A percentile compares a stretch with the other conserved stretches of the same genome.
phyloP scores from a whole-genome alignment of 768 basidiomycete species.

The Phanerochaete carnosa region DNA sequence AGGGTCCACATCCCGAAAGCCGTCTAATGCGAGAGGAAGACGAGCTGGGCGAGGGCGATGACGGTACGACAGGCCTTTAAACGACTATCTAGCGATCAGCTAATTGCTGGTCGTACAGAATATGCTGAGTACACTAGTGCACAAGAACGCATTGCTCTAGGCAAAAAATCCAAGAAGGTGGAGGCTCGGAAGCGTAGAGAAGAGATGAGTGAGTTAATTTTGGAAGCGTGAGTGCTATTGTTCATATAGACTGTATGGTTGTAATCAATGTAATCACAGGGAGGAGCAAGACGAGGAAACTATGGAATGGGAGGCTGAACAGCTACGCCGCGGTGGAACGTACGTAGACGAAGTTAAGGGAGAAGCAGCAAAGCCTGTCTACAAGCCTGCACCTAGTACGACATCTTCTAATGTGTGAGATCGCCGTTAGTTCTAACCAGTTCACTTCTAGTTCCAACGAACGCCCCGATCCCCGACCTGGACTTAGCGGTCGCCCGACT shows the following conservation, averaged over 20 bases:
- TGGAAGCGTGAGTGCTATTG: constrained; percentile 60
- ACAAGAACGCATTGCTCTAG: constrained; percentile 80
- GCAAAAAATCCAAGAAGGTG: constrained; percentile 74
- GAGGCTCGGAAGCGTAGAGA: constrained; percentile 67
- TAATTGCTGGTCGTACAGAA: constrained; percentile 40
- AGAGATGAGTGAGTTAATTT: constrained; percentile 77
- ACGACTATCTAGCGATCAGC: not conserved
- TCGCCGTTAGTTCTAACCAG: not conserved
- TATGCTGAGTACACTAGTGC: constrained; percentile 87
- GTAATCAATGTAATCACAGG: constrained; percentile 29
- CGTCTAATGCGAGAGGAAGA: constrained; percentile 83
- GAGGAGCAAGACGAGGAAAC: constrained; percentile 85
- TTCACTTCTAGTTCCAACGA: constrained; percentile 54
- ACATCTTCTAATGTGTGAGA: not conserved
- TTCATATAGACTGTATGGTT: not conserved
- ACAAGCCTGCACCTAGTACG: constrained; percentile 73
- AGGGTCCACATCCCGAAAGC: constrained; percentile 84
- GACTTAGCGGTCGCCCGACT: constrained; percentile 58
- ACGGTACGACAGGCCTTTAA: constrained; percentile 48
- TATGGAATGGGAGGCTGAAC: constrained; percentile 81
- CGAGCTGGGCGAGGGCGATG: constrained; percentile 84
- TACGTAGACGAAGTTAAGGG: constrained; percentile 34
- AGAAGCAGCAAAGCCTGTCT: constrained; percentile 49
- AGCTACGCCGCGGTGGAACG: constrained; percentile 73
- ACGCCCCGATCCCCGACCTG: constrained; percentile 62